Evolutionary conservation across 179 eudicot species (phyloP).

Genomic region (Dionaea muscipula): DNA sequence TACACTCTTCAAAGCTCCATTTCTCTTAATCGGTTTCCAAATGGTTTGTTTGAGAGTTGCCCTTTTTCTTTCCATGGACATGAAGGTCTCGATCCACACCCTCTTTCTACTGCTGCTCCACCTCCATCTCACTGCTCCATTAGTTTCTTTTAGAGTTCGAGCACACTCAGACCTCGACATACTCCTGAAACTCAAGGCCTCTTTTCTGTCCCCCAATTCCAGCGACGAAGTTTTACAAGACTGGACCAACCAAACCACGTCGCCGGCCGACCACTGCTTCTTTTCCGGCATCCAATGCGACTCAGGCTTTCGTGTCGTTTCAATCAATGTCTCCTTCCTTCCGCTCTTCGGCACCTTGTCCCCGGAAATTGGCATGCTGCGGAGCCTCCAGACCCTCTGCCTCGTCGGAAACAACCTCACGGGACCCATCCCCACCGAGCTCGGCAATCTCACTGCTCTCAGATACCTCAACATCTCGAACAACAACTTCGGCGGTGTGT

Average conservation of each 20-base stretch:
- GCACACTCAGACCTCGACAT: constrained; percentile 27
- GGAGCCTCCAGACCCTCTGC: constrained; percentile 22
- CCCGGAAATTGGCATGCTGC: constrained; percentile 24
- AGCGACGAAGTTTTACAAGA: constrained; percentile 27
- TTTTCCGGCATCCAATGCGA: constrained; percentile 41
- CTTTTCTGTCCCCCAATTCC: constrained; percentile 24
- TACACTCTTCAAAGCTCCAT: too few species aligned
- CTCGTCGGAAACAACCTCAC: constrained; percentile 27
- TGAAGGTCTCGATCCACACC: too few species aligned
- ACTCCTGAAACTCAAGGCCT: constrained; percentile 27
- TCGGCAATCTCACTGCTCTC: constrained; percentile 21
- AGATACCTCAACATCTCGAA: constrained; percentile 26
- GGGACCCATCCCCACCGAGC: constrained; percentile 26
- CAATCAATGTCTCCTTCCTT: constrained; percentile 19
- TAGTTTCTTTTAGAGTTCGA: too few species aligned
- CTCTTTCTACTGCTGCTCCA: too few species aligned
- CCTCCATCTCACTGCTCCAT: too few species aligned
- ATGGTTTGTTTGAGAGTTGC: too few species aligned
- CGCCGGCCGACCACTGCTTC: constrained; percentile 19
- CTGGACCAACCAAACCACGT: constrained; percentile 22
- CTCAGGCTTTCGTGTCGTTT: constrained; percentile 12
- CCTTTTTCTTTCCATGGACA: too few species aligned
- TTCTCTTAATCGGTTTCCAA: too few species aligned
- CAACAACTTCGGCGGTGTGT: constrained; percentile 22
- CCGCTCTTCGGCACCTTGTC: constrained; percentile 27